A percentile compares a stretch with the other conserved stretches of the same genome.
These are phyloP conservation scores for Coemansia sp. DNA, from an alignment of 192 early-diverging fungal genomes.

Conservation along the genomic window DNA sequence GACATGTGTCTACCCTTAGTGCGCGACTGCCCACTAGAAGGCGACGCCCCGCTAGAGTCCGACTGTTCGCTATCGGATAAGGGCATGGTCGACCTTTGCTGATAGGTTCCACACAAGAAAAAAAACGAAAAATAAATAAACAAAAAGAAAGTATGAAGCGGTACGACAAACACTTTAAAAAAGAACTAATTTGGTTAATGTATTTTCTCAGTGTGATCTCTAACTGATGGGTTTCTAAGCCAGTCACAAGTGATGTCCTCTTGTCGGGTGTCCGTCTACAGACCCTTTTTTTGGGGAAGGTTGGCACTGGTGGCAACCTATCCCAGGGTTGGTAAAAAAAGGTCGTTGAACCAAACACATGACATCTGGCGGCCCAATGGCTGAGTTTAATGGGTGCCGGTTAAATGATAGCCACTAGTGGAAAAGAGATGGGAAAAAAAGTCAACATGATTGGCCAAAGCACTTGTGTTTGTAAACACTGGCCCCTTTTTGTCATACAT, in stretches of 20 bases:
- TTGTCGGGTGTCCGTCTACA: neutral
- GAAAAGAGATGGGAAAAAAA: neutral
- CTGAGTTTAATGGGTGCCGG: neutral
- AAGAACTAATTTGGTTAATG: neutral
- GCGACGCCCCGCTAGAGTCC: neutral
- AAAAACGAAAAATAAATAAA: neutral
- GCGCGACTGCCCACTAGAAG: neutral
- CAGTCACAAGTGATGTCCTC: neutral
- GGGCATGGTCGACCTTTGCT: neutral
- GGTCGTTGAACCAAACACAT: neutral
- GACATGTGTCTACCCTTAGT: neutral
- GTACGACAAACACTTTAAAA: neutral
- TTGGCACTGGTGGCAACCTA: neutral
- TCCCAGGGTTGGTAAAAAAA: neutral
- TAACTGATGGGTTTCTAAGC: neutral
- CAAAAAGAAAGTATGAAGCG: conserved; percentile 3
- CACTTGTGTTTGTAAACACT: neutral
- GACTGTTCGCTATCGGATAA: conserved; percentile 5
- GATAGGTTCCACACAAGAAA: neutral
- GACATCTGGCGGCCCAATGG: neutral
- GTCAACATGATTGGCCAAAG: neutral
- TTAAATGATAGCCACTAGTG: neutral
- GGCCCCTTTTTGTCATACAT: neutral
- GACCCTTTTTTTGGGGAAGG: too few species aligned
- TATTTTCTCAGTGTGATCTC: neutral